phyloP scores from a whole-genome alignment of 805 yeast genomes.

The Pichia membranifaciens region DNA sequence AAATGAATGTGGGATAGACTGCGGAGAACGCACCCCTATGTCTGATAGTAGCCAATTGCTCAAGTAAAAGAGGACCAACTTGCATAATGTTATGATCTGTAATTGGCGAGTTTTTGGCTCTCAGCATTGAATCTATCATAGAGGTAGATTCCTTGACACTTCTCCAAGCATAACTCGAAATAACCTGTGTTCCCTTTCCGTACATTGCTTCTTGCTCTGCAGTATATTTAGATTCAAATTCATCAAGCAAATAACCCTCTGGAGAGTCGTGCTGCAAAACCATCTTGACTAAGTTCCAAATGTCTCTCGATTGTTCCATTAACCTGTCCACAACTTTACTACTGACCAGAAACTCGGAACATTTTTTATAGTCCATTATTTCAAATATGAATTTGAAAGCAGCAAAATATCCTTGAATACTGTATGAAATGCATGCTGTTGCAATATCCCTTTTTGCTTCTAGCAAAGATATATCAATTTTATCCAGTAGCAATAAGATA shows the following conservation, averaged over 20 bases:
- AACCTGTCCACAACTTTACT: conserved; percentile 11
- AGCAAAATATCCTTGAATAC: conserved; percentile 67
- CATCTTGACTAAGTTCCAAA: conserved; percentile 43
- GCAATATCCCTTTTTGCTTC: conserved; percentile 33
- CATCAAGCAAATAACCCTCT: conserved; percentile 55
- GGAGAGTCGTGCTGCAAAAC: conserved; percentile 65
- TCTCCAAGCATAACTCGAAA: conserved; percentile 74
- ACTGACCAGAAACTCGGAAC: conserved; percentile 3
- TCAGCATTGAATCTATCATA: conserved; percentile 43
- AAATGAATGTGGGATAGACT: conserved; percentile 72
- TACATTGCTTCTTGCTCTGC: conserved; percentile 29
- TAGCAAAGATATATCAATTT: conserved; percentile 31
- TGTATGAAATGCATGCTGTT: conserved; percentile 40
- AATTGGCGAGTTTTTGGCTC: conserved; percentile 20
- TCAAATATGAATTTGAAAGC: conserved; percentile 41
- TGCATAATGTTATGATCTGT: conserved; percentile 25
- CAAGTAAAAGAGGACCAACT: conserved; percentile 51
- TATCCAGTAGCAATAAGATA: conserved; percentile 29
- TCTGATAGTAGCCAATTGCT: conserved; percentile 65
- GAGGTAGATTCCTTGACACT: conserved; percentile 69
- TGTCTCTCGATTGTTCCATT: conserved; percentile 9
- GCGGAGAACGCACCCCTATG: conserved; percentile 93
- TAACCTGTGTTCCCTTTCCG: conserved; percentile 38
- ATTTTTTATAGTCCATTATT: conserved; percentile 14
- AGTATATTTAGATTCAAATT: conserved; percentile 33